Base-by-base conservation (phyloP, 805 yeast genomes). In the Scheffersomyces spartinae region DNA sequence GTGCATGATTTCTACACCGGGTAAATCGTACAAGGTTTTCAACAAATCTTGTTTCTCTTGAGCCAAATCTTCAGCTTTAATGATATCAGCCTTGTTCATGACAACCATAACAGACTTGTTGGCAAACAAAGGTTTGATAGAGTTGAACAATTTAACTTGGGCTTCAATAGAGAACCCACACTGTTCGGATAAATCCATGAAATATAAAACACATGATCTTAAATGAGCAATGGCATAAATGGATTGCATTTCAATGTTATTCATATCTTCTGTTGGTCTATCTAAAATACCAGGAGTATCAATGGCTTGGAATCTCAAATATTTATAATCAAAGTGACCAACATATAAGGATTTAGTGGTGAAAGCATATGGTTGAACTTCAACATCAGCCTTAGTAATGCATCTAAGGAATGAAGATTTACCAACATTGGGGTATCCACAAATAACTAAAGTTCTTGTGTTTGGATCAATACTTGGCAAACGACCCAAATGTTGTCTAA, bases 341-440 rank as follows among this genome's bases (percentile, higher is more conserved):
- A 91, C 99, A 45, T 84, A 91, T 43, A 91, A 64, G 17, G 95
- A 82, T 63, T 91, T 91, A 34, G 99, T 91, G 40, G 99, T 91
- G 75, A 91, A 91, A 17, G 98, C 98, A 56, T 91, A 91, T 21
- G 99, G 99, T 59, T 91, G 98, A 34, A 91, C 98, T 50, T 91
- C 99, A 32, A 91, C 99, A 45, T 91, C 97, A 20, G 97, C 97
- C 45, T 93, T 82, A 36, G 99, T 91, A 58, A 91, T 82, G 53
- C 91, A 74, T 48, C 74, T 70, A 55, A 91, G 68, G 60, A 91
- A 91, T 9, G 95, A 84, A 9, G 98, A 91, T 60, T 91, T 91
- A 61, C 99, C 99, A 34, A 91, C 99, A 56, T 91, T 91, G 30
- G 99, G 99, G 60, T 91, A 91, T 35, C 99, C 99, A 64, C 99